Evolutionary conservation across 768 basidiomycete genomes (phyloP).

Genomic region (Baorangia bicolor): DNA sequence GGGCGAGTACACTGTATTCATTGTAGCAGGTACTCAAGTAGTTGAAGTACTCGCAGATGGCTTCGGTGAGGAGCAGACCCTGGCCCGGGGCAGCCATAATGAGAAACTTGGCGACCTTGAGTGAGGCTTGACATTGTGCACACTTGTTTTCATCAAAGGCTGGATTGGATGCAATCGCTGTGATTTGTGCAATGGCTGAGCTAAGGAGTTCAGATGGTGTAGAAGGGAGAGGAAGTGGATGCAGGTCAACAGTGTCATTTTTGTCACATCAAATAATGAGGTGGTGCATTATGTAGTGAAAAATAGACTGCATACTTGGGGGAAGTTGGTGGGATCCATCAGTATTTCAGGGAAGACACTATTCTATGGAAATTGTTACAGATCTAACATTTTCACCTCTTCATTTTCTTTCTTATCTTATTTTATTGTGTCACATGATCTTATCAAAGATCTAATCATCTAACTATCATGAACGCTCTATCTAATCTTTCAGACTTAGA

Average conservation of each 20-base stretch:
- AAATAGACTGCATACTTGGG: constrained; percentile 31
- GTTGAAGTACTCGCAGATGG: constrained; percentile 42
- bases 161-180: constrained; percentile 36
- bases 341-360: constrained; percentile 53
- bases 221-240: constrained; percentile 38
- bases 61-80: constrained; percentile 40
- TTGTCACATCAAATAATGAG: constrained; percentile 4
- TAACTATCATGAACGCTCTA: too few species aligned
- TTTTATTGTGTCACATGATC: too few species aligned
- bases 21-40: constrained; percentile 36
- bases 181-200: constrained; percentile 38
- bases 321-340: constrained; percentile 59
- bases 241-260: constrained; percentile 45
- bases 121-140: constrained; percentile 36
- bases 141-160: constrained; percentile 38
- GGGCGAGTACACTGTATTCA: constrained; percentile 33
- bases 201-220: constrained; percentile 34
- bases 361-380: constrained; percentile 49
- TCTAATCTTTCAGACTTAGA: too few species aligned
- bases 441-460: too few species aligned
- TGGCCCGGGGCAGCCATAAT: constrained; percentile 41
- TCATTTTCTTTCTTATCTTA: too few species aligned
- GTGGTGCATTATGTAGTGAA: background rate
- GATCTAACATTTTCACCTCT: too few species aligned
- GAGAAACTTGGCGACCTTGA: constrained; percentile 42